A percentile compares a stretch with the other conserved stretches of the same genome.
These are phyloP conservation scores for Ormosia semicastrata DNA, from an alignment of 306 rosid species.

Conservation along the genomic window DNA sequence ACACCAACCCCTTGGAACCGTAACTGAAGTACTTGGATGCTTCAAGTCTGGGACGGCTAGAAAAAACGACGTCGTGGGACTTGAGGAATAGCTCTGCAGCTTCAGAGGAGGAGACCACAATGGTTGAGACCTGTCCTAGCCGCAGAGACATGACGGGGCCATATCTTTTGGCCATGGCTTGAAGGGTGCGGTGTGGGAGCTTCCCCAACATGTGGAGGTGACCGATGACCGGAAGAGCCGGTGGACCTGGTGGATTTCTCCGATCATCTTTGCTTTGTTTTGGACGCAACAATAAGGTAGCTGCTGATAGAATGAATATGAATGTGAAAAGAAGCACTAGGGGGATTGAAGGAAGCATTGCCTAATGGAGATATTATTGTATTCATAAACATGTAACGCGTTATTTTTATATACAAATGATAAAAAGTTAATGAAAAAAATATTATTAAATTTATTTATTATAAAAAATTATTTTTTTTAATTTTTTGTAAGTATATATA, in stretches of 20 bases:
- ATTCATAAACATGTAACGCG: too few relatives aligned
- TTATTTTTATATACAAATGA: too few relatives aligned
- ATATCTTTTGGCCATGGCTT: constrained; percentile 22
- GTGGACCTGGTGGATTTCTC: constrained; percentile 44
- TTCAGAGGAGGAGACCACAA: constrained; percentile 28
- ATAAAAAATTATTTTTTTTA: too few relatives aligned
- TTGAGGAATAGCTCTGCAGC: constrained; percentile 47
- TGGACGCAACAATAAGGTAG: background rate
- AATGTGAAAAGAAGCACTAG: background rate
- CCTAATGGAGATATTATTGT: too few relatives aligned
- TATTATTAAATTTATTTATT: too few relatives aligned
- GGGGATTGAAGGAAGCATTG: background rate
- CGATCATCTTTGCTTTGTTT: background rate
- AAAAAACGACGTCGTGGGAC: constrained; percentile 29
- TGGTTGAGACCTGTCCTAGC: constrained; percentile 14
- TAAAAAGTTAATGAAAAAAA: too few relatives aligned
- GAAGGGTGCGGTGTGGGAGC: constrained; percentile 27
- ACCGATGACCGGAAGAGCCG: constrained; percentile 34
- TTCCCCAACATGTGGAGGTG: constrained; percentile 43
- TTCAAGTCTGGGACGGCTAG: background rate
- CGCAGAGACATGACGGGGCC: constrained; percentile 37
- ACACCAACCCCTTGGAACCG: constrained; percentile 21
- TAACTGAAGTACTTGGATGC: background rate
- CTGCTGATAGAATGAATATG: background rate
- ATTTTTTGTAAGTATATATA: too few relatives aligned